phyloP scores from a whole-genome alignment of 2,329 filamentous ascomycete genomes.

The Pseudocercospora fijiensis region DNA sequence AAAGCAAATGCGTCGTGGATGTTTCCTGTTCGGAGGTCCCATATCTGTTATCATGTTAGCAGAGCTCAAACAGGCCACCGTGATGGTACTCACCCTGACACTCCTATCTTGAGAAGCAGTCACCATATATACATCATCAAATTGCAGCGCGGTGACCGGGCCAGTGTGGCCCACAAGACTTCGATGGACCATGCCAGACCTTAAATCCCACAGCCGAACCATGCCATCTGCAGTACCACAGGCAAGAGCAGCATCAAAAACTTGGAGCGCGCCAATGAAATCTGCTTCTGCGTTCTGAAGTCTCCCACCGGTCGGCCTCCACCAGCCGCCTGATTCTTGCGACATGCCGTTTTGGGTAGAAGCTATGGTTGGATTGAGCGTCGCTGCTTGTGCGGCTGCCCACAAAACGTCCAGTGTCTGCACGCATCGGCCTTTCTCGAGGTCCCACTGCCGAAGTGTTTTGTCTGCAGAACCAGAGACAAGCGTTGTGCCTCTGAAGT shows the following conservation, averaged over 20 bases:
- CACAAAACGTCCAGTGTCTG: conserved; percentile 97
- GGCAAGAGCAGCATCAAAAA: conserved; percentile 91
- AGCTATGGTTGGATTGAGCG: conserved; percentile 53
- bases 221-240: conserved; percentile 97
- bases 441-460: conserved; percentile 94
- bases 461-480: conserved; percentile 97
- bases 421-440: conserved; percentile 94
- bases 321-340: conserved; percentile 48
- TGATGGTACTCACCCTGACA: conserved; percentile 71
- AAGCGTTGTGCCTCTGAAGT: conserved; percentile 84
- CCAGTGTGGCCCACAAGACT: conserved; percentile 95
- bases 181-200: conserved; percentile 94
- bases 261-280: conserved; percentile 91
- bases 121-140: conserved; percentile 92
- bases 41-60: conserved; percentile 66
- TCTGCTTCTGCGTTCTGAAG: conserved; percentile 69
- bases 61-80: no score
- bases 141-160: conserved; percentile 89
- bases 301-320: conserved; percentile 65
- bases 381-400: conserved; percentile 79
- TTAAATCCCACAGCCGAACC: conserved; percentile 93
- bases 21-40: conserved; percentile 93
- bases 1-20: conserved; percentile 97
- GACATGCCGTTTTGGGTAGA: conserved; percentile 14
- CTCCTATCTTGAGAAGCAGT: conserved; percentile 91